These are phyloP conservation scores for Malania oleifera DNA, from an alignment of 164 flowering plant genomes.

Conservation along the genomic window DNA sequence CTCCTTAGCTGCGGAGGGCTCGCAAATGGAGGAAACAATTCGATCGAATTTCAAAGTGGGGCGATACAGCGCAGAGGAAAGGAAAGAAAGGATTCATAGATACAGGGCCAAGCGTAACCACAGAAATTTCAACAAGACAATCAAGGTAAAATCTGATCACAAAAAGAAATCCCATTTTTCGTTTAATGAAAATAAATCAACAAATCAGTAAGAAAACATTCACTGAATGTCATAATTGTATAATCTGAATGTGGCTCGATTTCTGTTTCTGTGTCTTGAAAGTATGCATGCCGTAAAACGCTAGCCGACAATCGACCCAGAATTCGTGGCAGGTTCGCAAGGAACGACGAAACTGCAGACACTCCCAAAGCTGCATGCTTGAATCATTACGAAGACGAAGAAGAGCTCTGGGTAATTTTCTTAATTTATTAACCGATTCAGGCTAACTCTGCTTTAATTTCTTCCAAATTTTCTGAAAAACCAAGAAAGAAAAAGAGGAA, in stretches of 20 bases:
- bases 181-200: neutral
- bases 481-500: neutral
- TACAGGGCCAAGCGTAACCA: slow-evolving; percentile 72
- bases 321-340: slow-evolving; percentile 82
- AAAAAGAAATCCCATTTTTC: neutral
- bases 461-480: neutral
- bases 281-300: slow-evolving; percentile 88
- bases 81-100: slow-evolving; percentile 60
- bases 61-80: slow-evolving; percentile 67
- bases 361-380: slow-evolving; percentile 36
- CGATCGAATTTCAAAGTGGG: slow-evolving; percentile 45
- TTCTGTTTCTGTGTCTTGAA: neutral
- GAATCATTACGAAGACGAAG: slow-evolving; percentile 46
- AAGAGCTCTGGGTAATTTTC: slow-evolving; percentile 55
- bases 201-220: too few relatives aligned
- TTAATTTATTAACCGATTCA: neutral
- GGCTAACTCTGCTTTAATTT: neutral
- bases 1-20: slow-evolving; percentile 29
- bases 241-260: neutral
- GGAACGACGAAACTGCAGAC: slow-evolving; percentile 62
- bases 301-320: slow-evolving; percentile 84
- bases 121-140: slow-evolving; percentile 75
- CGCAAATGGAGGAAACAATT: slow-evolving; percentile 37
- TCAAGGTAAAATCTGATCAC: slow-evolving; percentile 43
- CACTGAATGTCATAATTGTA: neutral